Conservation (phyloP, 2,329 filamentous ascomycete genomes). For the Cytospora piceicola region DNA sequence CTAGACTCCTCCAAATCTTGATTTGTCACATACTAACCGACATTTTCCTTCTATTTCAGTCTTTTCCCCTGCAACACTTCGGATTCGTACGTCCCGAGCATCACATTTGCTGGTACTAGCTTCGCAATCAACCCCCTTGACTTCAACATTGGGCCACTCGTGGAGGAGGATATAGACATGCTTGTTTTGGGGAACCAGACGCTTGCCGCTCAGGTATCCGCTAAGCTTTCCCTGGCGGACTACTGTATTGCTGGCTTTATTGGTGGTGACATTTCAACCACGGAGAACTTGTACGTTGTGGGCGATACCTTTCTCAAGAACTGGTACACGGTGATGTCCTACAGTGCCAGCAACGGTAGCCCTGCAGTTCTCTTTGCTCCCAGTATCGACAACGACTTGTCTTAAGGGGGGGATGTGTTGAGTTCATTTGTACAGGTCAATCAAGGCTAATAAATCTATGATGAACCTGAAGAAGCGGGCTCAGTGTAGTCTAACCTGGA, state of each 20-base stretch:
- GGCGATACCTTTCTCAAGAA: constrained; percentile 25
- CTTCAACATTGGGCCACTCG: constrained; percentile 23
- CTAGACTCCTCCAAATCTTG: neutral
- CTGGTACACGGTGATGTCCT: constrained; percentile 25
- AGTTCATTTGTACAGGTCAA: too few relatives aligned
- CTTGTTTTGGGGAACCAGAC: constrained; percentile 22
- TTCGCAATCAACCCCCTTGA: constrained; percentile 25
- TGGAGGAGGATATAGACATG: constrained; percentile 11
- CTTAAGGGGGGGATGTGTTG: neutral
- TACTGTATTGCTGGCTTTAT: constrained; percentile 16
- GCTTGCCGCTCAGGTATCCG: constrained; percentile 4
- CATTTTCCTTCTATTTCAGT: neutral
- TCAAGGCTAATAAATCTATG: too few relatives aligned
- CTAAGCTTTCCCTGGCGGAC: neutral
- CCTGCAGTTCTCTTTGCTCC: constrained; percentile 19
- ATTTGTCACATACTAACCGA: neutral
- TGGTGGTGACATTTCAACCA: constrained; percentile 10
- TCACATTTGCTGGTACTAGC: constrained; percentile 19
- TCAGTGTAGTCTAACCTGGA: too few relatives aligned
- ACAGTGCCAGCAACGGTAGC: constrained; percentile 13
- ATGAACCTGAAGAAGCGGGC: too few relatives aligned
- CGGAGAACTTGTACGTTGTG: constrained; percentile 20
- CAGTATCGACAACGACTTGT: constrained; percentile 12
- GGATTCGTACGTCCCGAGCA: constrained; percentile 11
- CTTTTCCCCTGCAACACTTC: constrained; percentile 22